Evolutionary conservation across 176 grass and related monocot species (phyloP), one percentile per base, ranked within the genome.

Genomic region (Stipa capillata): DNA sequence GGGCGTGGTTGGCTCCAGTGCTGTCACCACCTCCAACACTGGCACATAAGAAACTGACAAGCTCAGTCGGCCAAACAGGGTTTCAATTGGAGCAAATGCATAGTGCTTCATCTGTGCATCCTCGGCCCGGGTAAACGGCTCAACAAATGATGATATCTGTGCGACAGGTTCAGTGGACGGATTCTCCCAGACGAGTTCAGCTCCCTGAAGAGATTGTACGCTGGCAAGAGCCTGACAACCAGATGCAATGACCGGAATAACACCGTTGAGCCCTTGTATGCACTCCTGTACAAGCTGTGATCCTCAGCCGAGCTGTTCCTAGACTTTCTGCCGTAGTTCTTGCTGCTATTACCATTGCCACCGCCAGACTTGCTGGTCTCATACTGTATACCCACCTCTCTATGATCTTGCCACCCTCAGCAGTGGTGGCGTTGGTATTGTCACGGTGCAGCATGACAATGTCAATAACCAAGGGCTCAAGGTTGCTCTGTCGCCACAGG

Each of bases 351-450:
- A 32, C 65, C 65, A 40, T 58, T 70, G 18, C 56, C 77, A 76
- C 32, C 35, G 9, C 64, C 40, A 21, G 62, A 42, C 6, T 79
- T 84, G 25, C 13, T n/a, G n/a, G n/a, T 83, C 72, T 97, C 91
- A 37, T 97, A 97, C 77, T 90, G 88, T n/a, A 97, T 63, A 97
- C 79, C 94, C 94, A 97, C 71, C 94, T 92, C 79, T 97, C 94
- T 36, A 97, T 67, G 36, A 94, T 70, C 89, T 90, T 94, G 11
- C 66, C 85, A 14, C 42, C n/a, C 25, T 59, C 73, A 8, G 74
- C 33, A 71, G 27, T 23, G 42, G 47, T 27, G 4, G 24, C 54
- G 41, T 6, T 51, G 73, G 76, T 70, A 17, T 4, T 54, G 51
- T 63, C 52, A 2, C 73, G 82, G 8, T 61, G 74, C 34, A 88